Base-by-base conservation (phyloP, 345 rosid genomes). In the Nephelium lappaceum region DNA sequence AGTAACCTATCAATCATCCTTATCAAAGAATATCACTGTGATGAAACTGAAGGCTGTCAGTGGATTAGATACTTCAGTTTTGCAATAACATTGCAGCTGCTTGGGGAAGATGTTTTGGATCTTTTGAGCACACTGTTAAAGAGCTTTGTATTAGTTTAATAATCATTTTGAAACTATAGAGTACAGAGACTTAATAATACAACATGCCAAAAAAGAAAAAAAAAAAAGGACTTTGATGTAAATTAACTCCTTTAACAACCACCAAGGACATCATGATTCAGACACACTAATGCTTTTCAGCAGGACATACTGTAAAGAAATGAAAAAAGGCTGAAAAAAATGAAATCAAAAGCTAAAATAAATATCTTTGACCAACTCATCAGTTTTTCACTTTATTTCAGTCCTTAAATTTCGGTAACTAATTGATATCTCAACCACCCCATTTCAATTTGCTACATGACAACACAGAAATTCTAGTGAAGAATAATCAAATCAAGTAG, bases 281-380 rank as follows among this genome's bases (percentile, higher is more conserved):
- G 68, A 82, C 84, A 77, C 67, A 45, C 39, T 53, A 36, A 74
- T 83, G 77, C 86, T 82, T 85, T 82, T 85, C 84, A 79, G 85
- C 81, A 78, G 6, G 61, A 36, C 76, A 45, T 80, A 21, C 82
- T 71, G 82, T 77, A 80, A 81, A 76, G 83, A 7, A 64, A 23
- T 31, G 77, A 71, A 62, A 64, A 55, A 41, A 3, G 55, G 14
- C 57, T 51, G 19, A 27, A 27, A 27, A 27, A 27, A 27, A 27
- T 27, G 36, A 31, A 31, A 31, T 11, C 51, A 58, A 63, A 63
- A 65, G 68, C 36, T 69, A 80, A 72, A 78, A 64, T 62, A 69
- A 69, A 71, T 61, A 68, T 78, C 77, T 68, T 77, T 72, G 77
- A 71, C 63, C 61, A 25, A 39, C 67, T 67, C 71, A 0, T n/a